Conservation (phyloP, 163 green algal species). For the Chlorella variabilis region DNA sequence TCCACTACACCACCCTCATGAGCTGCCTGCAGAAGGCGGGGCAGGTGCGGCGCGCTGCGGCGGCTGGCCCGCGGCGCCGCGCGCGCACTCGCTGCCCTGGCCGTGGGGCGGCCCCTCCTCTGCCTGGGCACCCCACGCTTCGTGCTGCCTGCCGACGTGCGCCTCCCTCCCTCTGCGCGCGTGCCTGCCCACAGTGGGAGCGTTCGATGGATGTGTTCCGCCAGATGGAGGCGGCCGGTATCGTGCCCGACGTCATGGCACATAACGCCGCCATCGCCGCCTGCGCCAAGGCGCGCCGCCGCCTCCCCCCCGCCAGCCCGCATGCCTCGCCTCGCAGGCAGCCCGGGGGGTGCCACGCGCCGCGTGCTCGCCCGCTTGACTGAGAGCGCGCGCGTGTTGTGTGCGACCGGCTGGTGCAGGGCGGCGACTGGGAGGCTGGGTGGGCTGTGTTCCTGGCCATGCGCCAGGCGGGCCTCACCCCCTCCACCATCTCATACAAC, state of each 20-base stretch:
- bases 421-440: conserved; percentile 53
- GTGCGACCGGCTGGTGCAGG: conserved; percentile 38
- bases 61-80: too few species aligned
- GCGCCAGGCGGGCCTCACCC: conserved; percentile 68
- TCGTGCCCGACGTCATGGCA: conserved; percentile 58
- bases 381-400: too few species aligned
- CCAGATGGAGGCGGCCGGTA: conserved; percentile 55
- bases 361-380: too few species aligned
- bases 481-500: conserved; percentile 84
- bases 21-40: conserved; percentile 34
- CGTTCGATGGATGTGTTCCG: conserved; percentile 60
- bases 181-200: conserved; percentile 29
- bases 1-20: conserved; percentile 52
- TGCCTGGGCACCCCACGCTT: not conserved
- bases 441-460: conserved; percentile 48
- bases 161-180: not conserved
- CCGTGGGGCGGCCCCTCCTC: too few species aligned
- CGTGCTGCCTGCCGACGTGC: not conserved
- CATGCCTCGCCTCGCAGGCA: not conserved
- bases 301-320: not conserved
- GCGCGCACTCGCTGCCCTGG: too few species aligned
- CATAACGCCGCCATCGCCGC: conserved; percentile 67
- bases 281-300: conserved; percentile 42
- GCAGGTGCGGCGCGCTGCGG: conserved; percentile 31
- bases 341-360: too few species aligned